These are phyloP conservation scores for Candida sanyaensis DNA, from an alignment of 1,139 yeast genomes.

Conservation along the genomic window DNA sequence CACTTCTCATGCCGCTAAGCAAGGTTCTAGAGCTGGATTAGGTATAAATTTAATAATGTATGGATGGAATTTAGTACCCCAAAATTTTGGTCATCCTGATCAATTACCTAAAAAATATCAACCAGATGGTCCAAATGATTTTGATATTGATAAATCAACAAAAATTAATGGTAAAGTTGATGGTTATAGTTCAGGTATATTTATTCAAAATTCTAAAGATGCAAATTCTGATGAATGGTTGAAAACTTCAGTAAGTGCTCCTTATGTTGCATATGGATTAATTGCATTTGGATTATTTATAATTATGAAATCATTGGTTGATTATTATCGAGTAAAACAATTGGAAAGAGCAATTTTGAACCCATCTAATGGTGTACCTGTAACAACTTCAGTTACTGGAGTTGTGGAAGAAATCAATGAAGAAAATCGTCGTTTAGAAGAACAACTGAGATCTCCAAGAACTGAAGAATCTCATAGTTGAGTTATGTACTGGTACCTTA, in stretches of 20 bases:
- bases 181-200: conserved; percentile 41
- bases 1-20: conserved; percentile 96
- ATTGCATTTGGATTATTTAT: conserved; percentile 71
- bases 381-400: conserved; percentile 5
- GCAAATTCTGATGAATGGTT: conserved; percentile 9
- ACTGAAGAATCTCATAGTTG: no score
- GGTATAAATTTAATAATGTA: conserved; percentile 82
- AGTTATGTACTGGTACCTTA: no score
- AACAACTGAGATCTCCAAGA: conserved; percentile 1
- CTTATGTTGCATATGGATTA: conserved; percentile 55
- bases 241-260: conserved; percentile 23
- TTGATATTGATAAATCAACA: conserved; percentile 45
- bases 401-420: conserved; percentile 7
- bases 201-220: conserved; percentile 20
- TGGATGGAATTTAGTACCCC: conserved; percentile 74
- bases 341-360: conserved; percentile 67
- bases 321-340: conserved; percentile 73
- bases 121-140: conserved; percentile 58
- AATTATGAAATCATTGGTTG: conserved; percentile 64
- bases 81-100: conserved; percentile 47
- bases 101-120: conserved; percentile 42
- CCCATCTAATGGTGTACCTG: conserved; percentile 8
- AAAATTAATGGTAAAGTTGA: conserved; percentile 47
- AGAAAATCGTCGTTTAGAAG: conserved; percentile 1
- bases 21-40: conserved; percentile 91